These are phyloP conservation scores for Eustoma russellianum DNA, from an alignment of 257 asterid genomes.

Conservation along the genomic window DNA sequence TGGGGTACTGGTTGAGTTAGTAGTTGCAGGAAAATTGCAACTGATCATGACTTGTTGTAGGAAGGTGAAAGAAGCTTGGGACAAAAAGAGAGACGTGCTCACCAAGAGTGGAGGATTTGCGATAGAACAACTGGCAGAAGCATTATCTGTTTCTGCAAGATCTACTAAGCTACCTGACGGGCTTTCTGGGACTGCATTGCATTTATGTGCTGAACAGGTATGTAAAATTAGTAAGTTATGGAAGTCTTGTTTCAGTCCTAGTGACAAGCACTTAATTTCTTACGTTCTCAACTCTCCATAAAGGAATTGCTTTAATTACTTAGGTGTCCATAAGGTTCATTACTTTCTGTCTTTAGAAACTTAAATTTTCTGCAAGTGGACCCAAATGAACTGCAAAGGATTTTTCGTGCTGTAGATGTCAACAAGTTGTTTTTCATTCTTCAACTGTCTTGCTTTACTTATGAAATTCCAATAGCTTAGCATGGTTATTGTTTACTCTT, in stretches of 20 bases:
- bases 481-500: not conserved
- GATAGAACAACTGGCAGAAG: conserved; percentile 84
- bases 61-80: conserved; percentile 97
- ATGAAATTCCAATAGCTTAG: not conserved
- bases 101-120: conserved; percentile 68
- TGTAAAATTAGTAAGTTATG: not conserved
- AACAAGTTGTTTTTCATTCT: too few species aligned
- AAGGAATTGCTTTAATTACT: too few species aligned
- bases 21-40: not conserved
- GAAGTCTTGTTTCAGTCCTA: not conserved
- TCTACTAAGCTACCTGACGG: conserved; percentile 59
- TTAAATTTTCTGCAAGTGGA: too few species aligned
- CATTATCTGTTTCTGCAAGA: conserved; percentile 51
- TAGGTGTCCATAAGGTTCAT: too few species aligned
- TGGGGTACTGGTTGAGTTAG: too few species aligned
- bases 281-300: too few species aligned
- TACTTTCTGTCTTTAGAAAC: too few species aligned
- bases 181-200: conserved; percentile 50
- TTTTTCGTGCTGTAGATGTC: too few species aligned
- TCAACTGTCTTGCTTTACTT: too few species aligned
- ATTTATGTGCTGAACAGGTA: conserved; percentile 77
- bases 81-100: conserved; percentile 50
- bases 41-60: conserved; percentile 24
- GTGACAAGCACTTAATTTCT: too few species aligned
- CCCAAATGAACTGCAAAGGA: too few species aligned